These are phyloP conservation scores for Trypanosoma boissoni DNA, from an alignment of 208 protist species.

Conservation along the genomic window DNA sequence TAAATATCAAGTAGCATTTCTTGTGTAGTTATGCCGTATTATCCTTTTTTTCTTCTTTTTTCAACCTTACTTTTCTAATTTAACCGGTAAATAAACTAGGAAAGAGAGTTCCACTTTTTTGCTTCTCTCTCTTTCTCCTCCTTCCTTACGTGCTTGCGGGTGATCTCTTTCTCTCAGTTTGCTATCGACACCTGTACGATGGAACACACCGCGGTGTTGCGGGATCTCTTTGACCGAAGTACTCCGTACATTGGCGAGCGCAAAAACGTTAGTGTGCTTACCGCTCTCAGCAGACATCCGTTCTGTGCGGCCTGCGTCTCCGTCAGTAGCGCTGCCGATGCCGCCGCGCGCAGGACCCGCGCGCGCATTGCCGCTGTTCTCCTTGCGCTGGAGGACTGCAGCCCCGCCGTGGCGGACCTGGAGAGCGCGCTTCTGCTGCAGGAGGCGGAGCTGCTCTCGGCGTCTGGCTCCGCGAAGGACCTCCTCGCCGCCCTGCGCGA, in stretches of 20 bases:
- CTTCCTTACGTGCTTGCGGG: background rate
- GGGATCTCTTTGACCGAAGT: conserved; percentile 29
- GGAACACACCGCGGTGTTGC: conserved; percentile 19
- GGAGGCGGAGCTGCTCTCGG: conserved; percentile 69
- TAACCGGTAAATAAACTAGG: background rate
- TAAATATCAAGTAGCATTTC: background rate
- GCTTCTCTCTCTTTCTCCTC: background rate
- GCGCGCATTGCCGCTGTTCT: conserved; percentile 25
- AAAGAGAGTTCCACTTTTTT: background rate
- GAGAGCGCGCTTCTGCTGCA: conserved; percentile 62
- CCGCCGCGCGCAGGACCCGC: conserved; percentile 4
- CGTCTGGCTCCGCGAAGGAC: conserved; percentile 40
- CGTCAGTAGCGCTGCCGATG: conserved; percentile 7
- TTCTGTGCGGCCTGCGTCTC: conserved; percentile 16
- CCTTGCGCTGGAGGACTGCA: conserved; percentile 41
- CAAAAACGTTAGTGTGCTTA: conserved; percentile 11
- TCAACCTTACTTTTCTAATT: background rate
- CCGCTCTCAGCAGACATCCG: conserved; percentile 9
- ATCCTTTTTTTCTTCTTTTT: background rate
- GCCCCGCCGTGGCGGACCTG: conserved; percentile 32
- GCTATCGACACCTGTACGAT: no score
- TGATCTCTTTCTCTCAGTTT: no score
- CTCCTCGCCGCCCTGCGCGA: conserved; percentile 35
- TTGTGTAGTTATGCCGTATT: background rate
- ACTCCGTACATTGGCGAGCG: conserved; percentile 13